Evolutionary conservation across 2,329 filamentous ascomycete species (phyloP).

Genomic region (Myriosclerotinia scirpicola): DNA sequence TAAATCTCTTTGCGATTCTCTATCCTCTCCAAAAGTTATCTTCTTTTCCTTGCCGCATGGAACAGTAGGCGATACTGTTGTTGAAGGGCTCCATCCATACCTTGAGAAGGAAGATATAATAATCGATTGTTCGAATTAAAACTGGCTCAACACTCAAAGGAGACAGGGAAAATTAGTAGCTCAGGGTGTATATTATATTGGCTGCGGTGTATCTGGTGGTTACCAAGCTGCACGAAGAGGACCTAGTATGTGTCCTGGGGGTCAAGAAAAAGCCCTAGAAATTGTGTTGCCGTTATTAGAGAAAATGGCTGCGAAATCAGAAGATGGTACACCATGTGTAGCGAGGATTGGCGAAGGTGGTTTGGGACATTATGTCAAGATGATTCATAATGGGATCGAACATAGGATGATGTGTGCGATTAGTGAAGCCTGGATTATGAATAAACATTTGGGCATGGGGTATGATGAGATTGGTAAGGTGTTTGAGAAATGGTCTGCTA

Average conservation of each 20-base stretch:
- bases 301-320: slow-evolving; percentile 61
- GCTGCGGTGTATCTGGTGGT: slow-evolving; percentile 67
- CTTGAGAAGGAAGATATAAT: slow-evolving; percentile 64
- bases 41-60: slow-evolving; percentile 55
- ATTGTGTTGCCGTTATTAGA: slow-evolving; percentile 60
- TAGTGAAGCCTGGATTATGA: slow-evolving; percentile 66
- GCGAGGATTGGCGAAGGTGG: slow-evolving; percentile 71
- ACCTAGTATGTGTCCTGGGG: slow-evolving; percentile 66
- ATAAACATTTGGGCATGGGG: slow-evolving; percentile 55
- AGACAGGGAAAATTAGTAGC: slow-evolving; percentile 57
- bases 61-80: slow-evolving; percentile 43
- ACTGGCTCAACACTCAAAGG: slow-evolving; percentile 63
- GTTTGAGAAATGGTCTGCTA: slow-evolving; percentile 59
- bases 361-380: slow-evolving; percentile 71
- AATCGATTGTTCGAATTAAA: slow-evolving; percentile 67
- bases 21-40: slow-evolving; percentile 51
- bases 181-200: slow-evolving; percentile 63
- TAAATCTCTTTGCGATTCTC: slow-evolving; percentile 44
- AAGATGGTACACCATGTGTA: slow-evolving; percentile 67
- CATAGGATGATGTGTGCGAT: slow-evolving; percentile 67
- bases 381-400: slow-evolving; percentile 75
- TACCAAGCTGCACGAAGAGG: slow-evolving; percentile 67
- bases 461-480: slow-evolving; percentile 61
- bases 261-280: slow-evolving; percentile 56
- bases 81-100: slow-evolving; percentile 45